Base-by-base conservation (phyloP, 164 flowering plant genomes). In the Annona squamosa region DNA sequence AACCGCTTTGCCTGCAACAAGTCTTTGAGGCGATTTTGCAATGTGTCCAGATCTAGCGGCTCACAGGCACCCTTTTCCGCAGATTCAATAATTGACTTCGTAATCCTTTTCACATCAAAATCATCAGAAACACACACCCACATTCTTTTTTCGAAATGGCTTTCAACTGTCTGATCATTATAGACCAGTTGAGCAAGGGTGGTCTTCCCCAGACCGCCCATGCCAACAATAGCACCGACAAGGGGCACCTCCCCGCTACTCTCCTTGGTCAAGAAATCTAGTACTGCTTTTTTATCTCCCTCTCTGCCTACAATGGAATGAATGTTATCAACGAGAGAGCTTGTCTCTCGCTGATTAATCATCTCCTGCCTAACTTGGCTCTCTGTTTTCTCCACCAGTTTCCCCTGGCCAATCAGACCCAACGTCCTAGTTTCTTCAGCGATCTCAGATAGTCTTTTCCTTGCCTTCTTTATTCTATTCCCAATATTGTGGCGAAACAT, bases 111-210 rank as follows among this genome's bases (percentile, higher is more conserved):
- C 46, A 66, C 68, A 42, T 42, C 43, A 52, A 52, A 52, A 52
- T 52, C 59, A 7, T 4, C 59, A 7, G 59, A 52, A 52, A 52
- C 59, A 52, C 9, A 52, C 59, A 52, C 59, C 59, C 59, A 52
- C 9, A 52, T 52, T 52, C 59, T 52, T 16, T 7, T 52, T 10
- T 52, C 9, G 9, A 64, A 64, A 18, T 64, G 37, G 10, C 41
- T 5, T 19, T 2, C 4, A 9, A 18, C 67, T 13, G 10, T 18
- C 43, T 64, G 1, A 64, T 64, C 42, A 19, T 64, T 64, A 42
- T 64, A 64, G 67, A 42, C 67, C 12, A 64, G 67, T 18, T 64
- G 43, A 18, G 67, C 67, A 64, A 64, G 67, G 42, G 67, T 64
- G 37, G 67, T 64, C 26, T 64, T 64, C 19, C 67, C 67, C 41